A percentile compares a stretch with the other conserved stretches of the same genome.
phyloP scores from a whole-genome alignment of 1,284 basidiomycete species.

The Microbotryomycetes sp. region DNA sequence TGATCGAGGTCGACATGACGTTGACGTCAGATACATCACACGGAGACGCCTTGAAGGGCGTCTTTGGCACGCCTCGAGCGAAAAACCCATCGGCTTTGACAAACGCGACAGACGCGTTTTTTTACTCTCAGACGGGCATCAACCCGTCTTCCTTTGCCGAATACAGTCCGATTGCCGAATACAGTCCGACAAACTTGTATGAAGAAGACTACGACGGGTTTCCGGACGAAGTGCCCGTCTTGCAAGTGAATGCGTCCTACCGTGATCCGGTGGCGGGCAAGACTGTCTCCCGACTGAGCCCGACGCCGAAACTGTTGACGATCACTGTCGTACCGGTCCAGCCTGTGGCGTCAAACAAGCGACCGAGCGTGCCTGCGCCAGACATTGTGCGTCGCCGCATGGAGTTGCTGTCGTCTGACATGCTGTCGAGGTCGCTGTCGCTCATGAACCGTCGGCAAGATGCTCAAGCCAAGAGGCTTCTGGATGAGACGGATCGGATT shows the following conservation, averaged over 20 bases:
- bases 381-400: slow-evolving; percentile 83
- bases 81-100: slow-evolving; percentile 12
- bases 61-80: neutral
- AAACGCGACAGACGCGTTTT: slow-evolving; percentile 36
- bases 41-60: neutral
- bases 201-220: slow-evolving; percentile 46
- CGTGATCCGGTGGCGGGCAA: slow-evolving; percentile 76
- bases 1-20: slow-evolving; percentile 77
- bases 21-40: neutral
- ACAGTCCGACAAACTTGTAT: slow-evolving; percentile 17
- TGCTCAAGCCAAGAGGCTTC: slow-evolving; percentile 73
- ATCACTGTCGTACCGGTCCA: slow-evolving; percentile 66
- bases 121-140: slow-evolving; percentile 31
- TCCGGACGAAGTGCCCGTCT: slow-evolving; percentile 77
- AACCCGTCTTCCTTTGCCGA: slow-evolving; percentile 55
- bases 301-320: slow-evolving; percentile 79
- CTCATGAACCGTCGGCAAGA: slow-evolving; percentile 80
- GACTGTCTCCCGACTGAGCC: slow-evolving; percentile 65
- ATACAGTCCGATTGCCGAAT: slow-evolving; percentile 47
- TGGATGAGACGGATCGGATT: slow-evolving; percentile 81
- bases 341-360: slow-evolving; percentile 15
- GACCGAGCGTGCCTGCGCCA: slow-evolving; percentile 40
- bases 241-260: slow-evolving; percentile 73
- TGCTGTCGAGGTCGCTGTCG: slow-evolving; percentile 85
- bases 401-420: slow-evolving; percentile 86